A percentile compares a stretch with the other conserved stretches of the same genome.
Conservation (phyloP, 148 eudicot genomes). For the Beta vulgaris region DNA sequence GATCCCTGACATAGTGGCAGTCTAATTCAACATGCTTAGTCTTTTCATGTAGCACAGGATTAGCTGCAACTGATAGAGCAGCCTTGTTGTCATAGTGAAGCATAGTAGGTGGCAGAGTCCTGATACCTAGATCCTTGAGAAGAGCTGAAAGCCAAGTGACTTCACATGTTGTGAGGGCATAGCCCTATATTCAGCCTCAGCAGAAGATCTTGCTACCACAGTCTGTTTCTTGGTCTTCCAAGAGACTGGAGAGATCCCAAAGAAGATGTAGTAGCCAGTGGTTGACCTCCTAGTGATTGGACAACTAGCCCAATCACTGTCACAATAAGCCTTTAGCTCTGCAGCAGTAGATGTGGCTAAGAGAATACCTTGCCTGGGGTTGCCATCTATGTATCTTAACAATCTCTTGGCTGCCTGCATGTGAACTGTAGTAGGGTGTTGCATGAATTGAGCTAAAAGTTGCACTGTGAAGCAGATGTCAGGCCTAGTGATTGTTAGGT, state of each 20-base stretch:
- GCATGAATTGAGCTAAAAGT: background rate
- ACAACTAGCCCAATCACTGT: background rate
- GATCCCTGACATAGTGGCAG: background rate
- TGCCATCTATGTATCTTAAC: background rate
- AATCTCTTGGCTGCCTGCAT: background rate
- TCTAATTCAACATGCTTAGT: background rate
- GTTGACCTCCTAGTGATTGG: background rate
- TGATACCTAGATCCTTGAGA: background rate
- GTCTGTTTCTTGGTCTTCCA: background rate
- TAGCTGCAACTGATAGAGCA: background rate
- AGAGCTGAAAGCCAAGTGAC: background rate
- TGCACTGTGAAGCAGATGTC: no score
- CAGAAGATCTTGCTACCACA: background rate
- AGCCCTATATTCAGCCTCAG: slow-evolving; percentile 5
- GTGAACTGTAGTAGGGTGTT: background rate
- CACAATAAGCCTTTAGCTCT: background rate
- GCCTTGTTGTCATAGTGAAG: background rate
- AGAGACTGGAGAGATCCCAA: background rate
- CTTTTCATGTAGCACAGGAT: background rate
- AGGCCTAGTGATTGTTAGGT: no score
- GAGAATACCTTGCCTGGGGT: background rate
- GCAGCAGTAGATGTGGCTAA: background rate
- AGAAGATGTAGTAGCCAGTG: background rate
- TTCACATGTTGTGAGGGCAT: background rate
- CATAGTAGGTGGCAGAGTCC: background rate